A percentile compares a stretch with the other conserved stretches of the same genome.
Evolutionary conservation across 2,329 filamentous ascomycete species (phyloP).

Genomic region (Leptographium galeiforme): DNA sequence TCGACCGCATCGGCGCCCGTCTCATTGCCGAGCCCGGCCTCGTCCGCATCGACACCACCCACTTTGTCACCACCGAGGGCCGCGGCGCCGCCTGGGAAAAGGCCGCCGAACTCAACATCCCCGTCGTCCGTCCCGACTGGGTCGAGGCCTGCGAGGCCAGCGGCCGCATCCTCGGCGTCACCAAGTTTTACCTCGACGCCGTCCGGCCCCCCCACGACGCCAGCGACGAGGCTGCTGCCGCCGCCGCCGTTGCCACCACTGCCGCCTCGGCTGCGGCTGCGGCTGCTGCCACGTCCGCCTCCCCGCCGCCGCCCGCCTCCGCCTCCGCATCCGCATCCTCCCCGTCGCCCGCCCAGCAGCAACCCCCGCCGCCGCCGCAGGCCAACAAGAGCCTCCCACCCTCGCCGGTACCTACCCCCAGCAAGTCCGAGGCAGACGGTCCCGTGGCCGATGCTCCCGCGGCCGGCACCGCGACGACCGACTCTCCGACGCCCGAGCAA

Average conservation of each 20-base stretch:
- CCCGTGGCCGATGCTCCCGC: slow-evolving; percentile 6
- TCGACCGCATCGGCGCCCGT: slow-evolving; percentile 85
- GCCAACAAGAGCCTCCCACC: neutral
- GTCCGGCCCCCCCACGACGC: slow-evolving; percentile 25
- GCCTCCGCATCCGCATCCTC: neutral
- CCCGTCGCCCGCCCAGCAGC: neutral
- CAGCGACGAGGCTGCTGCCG: neutral
- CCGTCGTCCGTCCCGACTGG: slow-evolving; percentile 94
- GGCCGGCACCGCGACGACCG: slow-evolving; percentile 16
- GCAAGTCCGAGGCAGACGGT: neutral
- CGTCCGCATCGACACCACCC: slow-evolving; percentile 92
- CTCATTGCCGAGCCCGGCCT: slow-evolving; percentile 51
- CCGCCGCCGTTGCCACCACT: slow-evolving; percentile 1
- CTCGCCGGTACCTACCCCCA: neutral
- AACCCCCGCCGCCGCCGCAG: neutral
- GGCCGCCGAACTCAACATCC: slow-evolving; percentile 94
- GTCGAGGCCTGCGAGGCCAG: slow-evolving; percentile 90
- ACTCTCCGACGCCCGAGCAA: slow-evolving; percentile 35
- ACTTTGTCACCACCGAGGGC: slow-evolving; percentile 94
- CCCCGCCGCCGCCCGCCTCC: neutral
- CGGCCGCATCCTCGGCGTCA: slow-evolving; percentile 83
- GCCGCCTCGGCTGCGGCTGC: slow-evolving; percentile 7
- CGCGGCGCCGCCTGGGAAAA: slow-evolving; percentile 87
- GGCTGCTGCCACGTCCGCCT: neutral
- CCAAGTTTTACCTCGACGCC: slow-evolving; percentile 92